phyloP scores from a whole-genome alignment of 495 filamentous ascomycete species.

The Penicillium verhagenii region DNA sequence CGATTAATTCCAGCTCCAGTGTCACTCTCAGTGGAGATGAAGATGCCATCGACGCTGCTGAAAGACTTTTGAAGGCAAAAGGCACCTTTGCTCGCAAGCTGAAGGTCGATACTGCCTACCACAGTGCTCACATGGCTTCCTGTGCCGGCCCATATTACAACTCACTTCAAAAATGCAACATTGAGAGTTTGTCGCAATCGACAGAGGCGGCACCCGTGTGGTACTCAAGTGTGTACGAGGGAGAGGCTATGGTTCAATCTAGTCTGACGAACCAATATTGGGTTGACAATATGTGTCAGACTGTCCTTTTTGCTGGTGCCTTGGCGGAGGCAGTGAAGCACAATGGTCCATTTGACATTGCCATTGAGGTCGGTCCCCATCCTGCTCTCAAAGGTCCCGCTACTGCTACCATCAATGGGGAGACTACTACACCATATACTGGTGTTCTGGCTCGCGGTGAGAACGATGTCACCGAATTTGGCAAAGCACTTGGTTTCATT shows the following conservation, averaged over 20 bases:
- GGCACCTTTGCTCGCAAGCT: neutral
- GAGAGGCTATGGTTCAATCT: neutral
- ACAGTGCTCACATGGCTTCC: slow-evolving; percentile 30
- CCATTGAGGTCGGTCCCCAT: slow-evolving; percentile 51
- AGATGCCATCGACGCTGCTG: neutral
- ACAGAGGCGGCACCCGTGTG: neutral
- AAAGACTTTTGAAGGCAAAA: neutral
- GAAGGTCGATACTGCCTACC: slow-evolving; percentile 36
- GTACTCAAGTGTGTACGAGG: slow-evolving; percentile 7
- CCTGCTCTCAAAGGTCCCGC: slow-evolving; percentile 41
- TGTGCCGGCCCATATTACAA: slow-evolving; percentile 40
- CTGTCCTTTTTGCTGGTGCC: neutral
- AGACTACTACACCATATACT: slow-evolving; percentile 31
- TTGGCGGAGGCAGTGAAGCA: neutral
- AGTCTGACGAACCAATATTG: slow-evolving; percentile 5
- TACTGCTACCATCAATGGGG: slow-evolving; percentile 21
- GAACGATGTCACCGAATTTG: slow-evolving; percentile 37
- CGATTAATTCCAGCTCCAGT: neutral
- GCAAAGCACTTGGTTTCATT: slow-evolving; percentile 43
- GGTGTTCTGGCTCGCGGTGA: slow-evolving; percentile 31
- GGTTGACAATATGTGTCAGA: slow-evolving; percentile 5
- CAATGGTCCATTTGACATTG: slow-evolving; percentile 19
- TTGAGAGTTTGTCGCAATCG: neutral
- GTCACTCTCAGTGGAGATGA: neutral
- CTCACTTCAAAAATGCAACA: slow-evolving; percentile 12